Base-by-base conservation (phyloP, 768 basidiomycete species). In the Suillus variegatus region DNA sequence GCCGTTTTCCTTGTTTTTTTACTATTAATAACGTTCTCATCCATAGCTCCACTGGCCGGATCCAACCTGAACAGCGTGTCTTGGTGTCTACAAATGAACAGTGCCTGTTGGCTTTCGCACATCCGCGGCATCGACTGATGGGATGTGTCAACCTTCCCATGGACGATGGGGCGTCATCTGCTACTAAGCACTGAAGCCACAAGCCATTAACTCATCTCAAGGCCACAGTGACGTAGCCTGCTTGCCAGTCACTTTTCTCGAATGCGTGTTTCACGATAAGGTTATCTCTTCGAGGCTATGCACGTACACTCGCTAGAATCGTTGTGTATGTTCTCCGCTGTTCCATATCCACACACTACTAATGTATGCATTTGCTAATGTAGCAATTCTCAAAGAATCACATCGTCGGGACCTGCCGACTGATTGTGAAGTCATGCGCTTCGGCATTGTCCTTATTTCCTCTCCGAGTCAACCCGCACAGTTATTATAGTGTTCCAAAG, bases 61-160 rank as follows among this genome's bases (percentile, higher is more conserved):
- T 43, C 40, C 40, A 43, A 28, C 25, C 41, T 43, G 41, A 60
- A 60, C 58, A 43, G 25, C 58, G 28, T 44, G 58, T 43, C 18
- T 28, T 43, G 41, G 41, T 60, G 41, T 57, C 58, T 60, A 60
- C 58, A 60, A 60, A 60, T 60, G 58, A 60, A 60, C 28, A 41
- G 58, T 58, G 56, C 58, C 58, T 60, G 41, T 60, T 28, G 57
- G 14, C 55, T 65, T 67, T 67, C 68, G 68, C 69, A 76, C 74
- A 75, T 77, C 76, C 76, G 76, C 69, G 73, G 71, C 70, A 38
- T 46, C 49, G 13, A 64, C 63, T 65, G 64, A 73, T 71, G 49
- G 57, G 66, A 73, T 71, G 64, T 68, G 70, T 63, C 64, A 63
- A 25, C 60, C 61, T 75, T 73, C 73, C 69, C 75, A 75, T 73